These are phyloP conservation scores for Diplodia corticola DNA, from an alignment of 2,329 filamentous ascomycete species.

Conservation along the genomic window DNA sequence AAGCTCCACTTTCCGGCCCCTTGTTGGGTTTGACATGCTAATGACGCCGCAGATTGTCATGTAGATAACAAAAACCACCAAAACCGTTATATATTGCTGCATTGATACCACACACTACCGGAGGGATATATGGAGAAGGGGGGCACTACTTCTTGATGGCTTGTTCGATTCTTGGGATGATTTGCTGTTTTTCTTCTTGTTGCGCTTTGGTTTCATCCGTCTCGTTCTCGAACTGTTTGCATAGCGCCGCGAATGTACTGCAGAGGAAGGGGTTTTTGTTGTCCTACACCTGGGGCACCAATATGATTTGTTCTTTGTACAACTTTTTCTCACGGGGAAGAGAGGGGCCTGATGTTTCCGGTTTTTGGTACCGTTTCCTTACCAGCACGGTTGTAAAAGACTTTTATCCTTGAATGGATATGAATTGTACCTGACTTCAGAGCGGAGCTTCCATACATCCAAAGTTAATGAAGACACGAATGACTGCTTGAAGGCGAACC, in stretches of 20 bases:
- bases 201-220: neutral
- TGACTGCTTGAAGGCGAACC: neutral
- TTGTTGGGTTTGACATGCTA: constrained; percentile 23
- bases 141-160: neutral
- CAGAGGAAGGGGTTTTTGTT: neutral
- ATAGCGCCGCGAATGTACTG: constrained; percentile 15
- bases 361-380: neutral
- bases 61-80: constrained; percentile 22
- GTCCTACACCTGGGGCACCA: neutral
- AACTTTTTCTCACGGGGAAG: neutral
- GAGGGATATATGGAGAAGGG: neutral
- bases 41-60: constrained; percentile 28
- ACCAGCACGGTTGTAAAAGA: neutral
- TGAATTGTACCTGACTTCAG: neutral
- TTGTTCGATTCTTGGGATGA: neutral
- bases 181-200: neutral
- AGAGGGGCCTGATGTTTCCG: neutral
- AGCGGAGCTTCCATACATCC: neutral
- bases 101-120: constrained; percentile 13
- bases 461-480: neutral
- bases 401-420: neutral
- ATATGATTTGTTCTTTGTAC: constrained; percentile 5
- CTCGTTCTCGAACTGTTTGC: constrained; percentile 10
- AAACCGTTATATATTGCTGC: neutral
- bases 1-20: constrained; percentile 46